Conservation (phyloP, 1,284 basidiomycete species). For the Hymenochaete sp. region DNA sequence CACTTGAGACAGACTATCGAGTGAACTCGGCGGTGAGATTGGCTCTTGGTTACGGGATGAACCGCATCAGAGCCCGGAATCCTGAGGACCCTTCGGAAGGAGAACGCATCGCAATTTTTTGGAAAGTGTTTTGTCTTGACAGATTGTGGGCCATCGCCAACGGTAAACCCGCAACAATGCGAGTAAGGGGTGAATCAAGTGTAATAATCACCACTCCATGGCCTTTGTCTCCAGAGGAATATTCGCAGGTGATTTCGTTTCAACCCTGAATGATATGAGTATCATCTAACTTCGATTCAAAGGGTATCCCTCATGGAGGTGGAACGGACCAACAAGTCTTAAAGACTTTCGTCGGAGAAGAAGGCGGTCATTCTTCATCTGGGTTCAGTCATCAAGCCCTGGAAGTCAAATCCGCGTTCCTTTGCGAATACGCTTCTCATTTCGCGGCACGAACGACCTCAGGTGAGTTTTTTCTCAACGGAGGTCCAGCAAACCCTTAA, state of each 20-base stretch:
- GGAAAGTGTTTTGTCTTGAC: conserved; percentile 16
- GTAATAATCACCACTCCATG: conserved; percentile 14
- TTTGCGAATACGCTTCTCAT: conserved; percentile 13
- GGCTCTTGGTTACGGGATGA: conserved; percentile 13
- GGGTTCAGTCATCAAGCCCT: conserved; percentile 12
- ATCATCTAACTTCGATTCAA: not conserved
- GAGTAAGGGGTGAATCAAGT: conserved; percentile 5
- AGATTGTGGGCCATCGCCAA: conserved; percentile 11
- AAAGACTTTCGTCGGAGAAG: conserved; percentile 2
- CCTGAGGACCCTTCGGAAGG: conserved; percentile 9
- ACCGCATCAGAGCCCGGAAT: conserved; percentile 4
- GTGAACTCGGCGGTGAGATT: conserved; percentile 14
- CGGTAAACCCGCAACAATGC: conserved; percentile 11
- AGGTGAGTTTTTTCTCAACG: not conserved
- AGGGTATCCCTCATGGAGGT: not conserved
- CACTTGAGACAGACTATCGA: conserved; percentile 15
- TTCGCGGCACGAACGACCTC: conserved; percentile 5
- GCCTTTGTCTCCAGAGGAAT: conserved; percentile 5
- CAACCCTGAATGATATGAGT: not conserved
- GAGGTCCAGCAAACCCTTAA: not conserved
- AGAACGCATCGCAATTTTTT: conserved; percentile 16
- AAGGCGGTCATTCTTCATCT: conserved; percentile 10
- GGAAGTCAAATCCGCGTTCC: conserved; percentile 6
- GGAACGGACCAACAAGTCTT: not conserved
- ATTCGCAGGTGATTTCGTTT: conserved; percentile 7